Percentiles rank a stretch among this genome's conserved stretches.
phyloP scores from a whole-genome alignment of 306 rosid genomes.

The Carpinus fangiana region DNA sequence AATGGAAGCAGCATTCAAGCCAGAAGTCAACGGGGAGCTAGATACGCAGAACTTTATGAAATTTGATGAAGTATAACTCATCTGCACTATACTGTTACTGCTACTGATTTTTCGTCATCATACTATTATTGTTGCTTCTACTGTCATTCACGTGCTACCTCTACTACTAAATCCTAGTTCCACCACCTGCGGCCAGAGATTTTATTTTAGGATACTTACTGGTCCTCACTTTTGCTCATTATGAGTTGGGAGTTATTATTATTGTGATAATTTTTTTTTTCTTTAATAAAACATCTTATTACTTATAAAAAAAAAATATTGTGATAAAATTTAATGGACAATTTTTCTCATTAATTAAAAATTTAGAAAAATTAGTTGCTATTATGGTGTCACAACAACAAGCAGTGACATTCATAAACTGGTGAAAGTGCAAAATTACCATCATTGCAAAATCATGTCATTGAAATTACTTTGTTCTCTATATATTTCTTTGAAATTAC shows the following conservation, averaged over 20 bases:
- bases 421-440: not conserved
- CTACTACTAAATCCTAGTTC: not conserved
- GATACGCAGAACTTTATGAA: constrained; percentile 99
- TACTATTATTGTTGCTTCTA: not conserved
- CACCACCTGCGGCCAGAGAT: not conserved
- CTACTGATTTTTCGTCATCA: not conserved
- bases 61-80: constrained; percentile 82
- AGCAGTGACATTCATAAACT: not conserved
- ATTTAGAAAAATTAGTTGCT: not conserved
- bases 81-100: constrained; percentile 11
- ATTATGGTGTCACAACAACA: not conserved
- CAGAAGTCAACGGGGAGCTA: constrained; percentile 93
- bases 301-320: not conserved
- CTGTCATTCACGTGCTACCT: not conserved
- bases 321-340: not conserved
- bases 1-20: constrained; percentile 95
- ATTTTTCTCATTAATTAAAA: not conserved
- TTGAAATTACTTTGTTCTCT: not conserved
- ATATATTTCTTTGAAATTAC: not conserved
- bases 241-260: constrained; percentile 18
- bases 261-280: not conserved
- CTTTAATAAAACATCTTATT: too few relatives aligned
- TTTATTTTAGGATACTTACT: constrained; percentile 9
- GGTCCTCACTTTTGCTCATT: constrained; percentile 8
- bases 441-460: not conserved